Percentiles rank a stretch among this genome's conserved stretches.
Evolutionary conservation across 257 asterid genomes (phyloP).

Genomic region (Ilex asprella): DNA sequence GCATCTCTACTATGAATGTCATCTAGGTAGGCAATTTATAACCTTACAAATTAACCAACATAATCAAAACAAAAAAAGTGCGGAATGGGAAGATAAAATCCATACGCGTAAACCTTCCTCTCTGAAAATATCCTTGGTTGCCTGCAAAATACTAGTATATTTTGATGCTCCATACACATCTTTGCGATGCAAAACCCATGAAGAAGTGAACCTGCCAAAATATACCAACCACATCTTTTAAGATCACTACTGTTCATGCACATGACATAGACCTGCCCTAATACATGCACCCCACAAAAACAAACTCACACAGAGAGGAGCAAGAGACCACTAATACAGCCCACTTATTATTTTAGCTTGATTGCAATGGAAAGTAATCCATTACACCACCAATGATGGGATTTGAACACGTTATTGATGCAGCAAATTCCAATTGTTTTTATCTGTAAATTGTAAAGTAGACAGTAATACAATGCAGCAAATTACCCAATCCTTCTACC

Average conservation of each 20-base stretch:
- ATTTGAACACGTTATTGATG: too few species aligned
- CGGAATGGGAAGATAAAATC: not conserved
- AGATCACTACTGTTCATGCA: constrained; percentile 5
- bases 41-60: too few species aligned
- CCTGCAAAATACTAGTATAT: constrained; percentile 85
- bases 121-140: constrained; percentile 79
- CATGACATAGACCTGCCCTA: not conserved
- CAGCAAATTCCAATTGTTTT: too few species aligned
- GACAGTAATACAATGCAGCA: too few species aligned
- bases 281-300: not conserved
- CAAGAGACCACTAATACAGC: constrained; percentile 8
- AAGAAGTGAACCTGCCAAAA: constrained; percentile 73
- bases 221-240: constrained; percentile 6
- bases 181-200: constrained; percentile 66
- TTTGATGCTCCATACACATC: constrained; percentile 49
- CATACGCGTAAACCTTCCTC: constrained; percentile 90
- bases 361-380: too few species aligned
- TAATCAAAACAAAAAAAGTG: not conserved
- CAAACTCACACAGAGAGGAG: not conserved
- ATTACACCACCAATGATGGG: too few species aligned
- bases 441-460: too few species aligned
- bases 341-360: too few species aligned
- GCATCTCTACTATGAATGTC: not conserved
- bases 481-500: too few species aligned
- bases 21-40: not conserved